Percentiles rank a stretch among this genome's conserved stretches.
phyloP scores from a whole-genome alignment of 169 alveolate species.

The Neospora caninum region DNA sequence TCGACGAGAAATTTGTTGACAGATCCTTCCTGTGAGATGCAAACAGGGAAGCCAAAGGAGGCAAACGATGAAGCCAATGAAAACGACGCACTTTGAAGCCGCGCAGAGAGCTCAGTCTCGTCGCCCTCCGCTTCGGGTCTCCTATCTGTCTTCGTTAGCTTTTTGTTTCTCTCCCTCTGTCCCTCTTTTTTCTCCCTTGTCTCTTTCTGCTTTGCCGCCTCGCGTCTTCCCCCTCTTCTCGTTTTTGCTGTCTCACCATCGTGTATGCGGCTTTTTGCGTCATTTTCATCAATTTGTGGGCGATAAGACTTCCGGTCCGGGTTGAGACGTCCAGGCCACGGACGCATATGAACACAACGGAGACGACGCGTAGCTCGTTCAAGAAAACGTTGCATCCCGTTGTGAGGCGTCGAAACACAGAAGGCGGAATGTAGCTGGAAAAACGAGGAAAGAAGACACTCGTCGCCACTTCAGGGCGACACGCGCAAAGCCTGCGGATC shows the following conservation, averaged over 20 bases:
- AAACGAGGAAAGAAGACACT: not conserved
- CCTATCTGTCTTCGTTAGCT: no score
- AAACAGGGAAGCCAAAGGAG: not conserved
- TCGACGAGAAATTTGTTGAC: conserved; percentile 85
- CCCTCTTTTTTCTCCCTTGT: no score
- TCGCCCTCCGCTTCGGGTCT: no score
- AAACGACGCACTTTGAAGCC: not conserved
- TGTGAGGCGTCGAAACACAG: conserved; percentile 76
- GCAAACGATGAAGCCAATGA: not conserved
- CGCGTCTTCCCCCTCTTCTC: not conserved
- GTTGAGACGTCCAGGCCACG: conserved; percentile 81
- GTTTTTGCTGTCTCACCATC: conserved; percentile 11
- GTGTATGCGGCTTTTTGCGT: conserved; percentile 68
- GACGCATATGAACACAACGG: conserved; percentile 77
- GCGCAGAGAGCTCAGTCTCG: not conserved
- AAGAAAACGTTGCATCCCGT: conserved; percentile 76
- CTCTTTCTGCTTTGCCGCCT: not conserved
- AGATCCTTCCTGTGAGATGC: conserved; percentile 76
- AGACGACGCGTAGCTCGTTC: conserved; percentile 75
- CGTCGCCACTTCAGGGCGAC: not conserved
- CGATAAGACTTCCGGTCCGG: conserved; percentile 75
- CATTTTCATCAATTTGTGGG: conserved; percentile 78
- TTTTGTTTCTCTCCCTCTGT: no score
- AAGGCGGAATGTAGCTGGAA: conserved; percentile 79
- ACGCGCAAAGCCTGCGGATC: not conserved